Evolutionary conservation across 2,329 filamentous ascomycete genomes (phyloP), one percentile per base, ranked within the genome.

Genomic region (Periconia digitata): DNA sequence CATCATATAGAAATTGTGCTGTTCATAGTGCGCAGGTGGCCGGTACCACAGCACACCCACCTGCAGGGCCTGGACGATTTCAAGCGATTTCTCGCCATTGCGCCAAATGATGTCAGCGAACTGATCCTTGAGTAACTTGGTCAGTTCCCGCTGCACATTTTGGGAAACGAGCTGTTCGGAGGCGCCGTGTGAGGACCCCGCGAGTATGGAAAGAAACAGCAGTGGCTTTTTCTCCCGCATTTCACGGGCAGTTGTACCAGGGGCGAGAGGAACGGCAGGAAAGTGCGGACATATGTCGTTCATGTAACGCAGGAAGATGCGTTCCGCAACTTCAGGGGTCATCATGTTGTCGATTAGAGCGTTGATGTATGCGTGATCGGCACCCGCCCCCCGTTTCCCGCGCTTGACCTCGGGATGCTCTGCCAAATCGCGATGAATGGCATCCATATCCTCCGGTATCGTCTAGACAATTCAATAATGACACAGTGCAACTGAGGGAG

Each of bases 1-100:
- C 56, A 94, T 80, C 73, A 92, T 89, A 72, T 94, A 95, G 68
- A 94, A 95, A 66, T 94, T 94, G 63, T 92, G 83, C 72, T 94
- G 87, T 62, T 95, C 89, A 50, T 89, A 89, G 59, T 88, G 82
- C 56, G 92, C 85, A 0, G 90, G 90, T 15, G 90, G 89, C 67
- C 85, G 85, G 68, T 95, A 95, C 89, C 90, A 95, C 17, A 91
- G 81, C n/a, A 86, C 84, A 6, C 84, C 79, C 3, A 95, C 76
- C 49, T 89, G 80, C 35, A 95, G 74, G 1, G 89, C 83, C 72
- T 96, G 91, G 8, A 95, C 83, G 6, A 95, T 76, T 69, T 95
- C 91, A 16, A 96, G 72, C 29, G 83, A 89, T 75, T 95, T 95
- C 59, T 90, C 85, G 12, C 89, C 90, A 6, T 82, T 81, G 23